Percentiles rank a stretch among this genome's conserved stretches.
These are phyloP conservation scores for Globisporangium camurandrum DNA, from an alignment of 352 stramenopile species.

Conservation along the genomic window DNA sequence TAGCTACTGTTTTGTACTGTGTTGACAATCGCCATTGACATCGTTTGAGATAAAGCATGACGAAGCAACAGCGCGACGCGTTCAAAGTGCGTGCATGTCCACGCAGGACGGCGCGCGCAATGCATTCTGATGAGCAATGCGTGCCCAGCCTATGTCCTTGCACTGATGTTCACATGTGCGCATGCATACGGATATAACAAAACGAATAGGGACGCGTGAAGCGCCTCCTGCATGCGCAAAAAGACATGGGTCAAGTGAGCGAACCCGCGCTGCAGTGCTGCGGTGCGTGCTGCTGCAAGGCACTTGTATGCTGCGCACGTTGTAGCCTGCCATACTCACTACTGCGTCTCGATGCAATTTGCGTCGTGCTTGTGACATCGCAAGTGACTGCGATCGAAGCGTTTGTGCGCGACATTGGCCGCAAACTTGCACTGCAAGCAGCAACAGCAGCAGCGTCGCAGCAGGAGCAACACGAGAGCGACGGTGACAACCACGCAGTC, in stretches of 20 bases:
- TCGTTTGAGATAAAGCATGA: slow-evolving; percentile 15
- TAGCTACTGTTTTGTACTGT: background rate
- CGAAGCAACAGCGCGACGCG: slow-evolving; percentile 17
- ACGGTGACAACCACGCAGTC: background rate
- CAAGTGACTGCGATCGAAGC: slow-evolving; percentile 45
- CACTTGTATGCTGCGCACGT: slow-evolving; percentile 1
- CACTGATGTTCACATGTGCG: background rate
- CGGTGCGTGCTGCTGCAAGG: slow-evolving; percentile 41
- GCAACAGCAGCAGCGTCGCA: background rate
- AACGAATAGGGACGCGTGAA: slow-evolving; percentile 43
- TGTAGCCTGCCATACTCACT: background rate
- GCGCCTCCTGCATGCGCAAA: slow-evolving; percentile 51
- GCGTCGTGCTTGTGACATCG: background rate
- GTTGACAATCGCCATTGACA: background rate
- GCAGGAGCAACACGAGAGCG: background rate
- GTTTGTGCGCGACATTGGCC: slow-evolving; percentile 51
- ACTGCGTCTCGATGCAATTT: background rate
- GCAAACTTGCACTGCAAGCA: slow-evolving; percentile 28
- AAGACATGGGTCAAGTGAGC: slow-evolving; percentile 66
- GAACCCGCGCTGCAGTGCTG: slow-evolving; percentile 39
- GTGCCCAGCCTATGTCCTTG: background rate
- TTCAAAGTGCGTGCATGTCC: background rate
- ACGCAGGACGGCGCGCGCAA: background rate
- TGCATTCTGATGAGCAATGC: background rate
- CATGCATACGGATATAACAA: background rate